These are phyloP conservation scores for Aspergillus sp. DNA, from an alignment of 2,329 filamentous ascomycete species.

Conservation along the genomic window DNA sequence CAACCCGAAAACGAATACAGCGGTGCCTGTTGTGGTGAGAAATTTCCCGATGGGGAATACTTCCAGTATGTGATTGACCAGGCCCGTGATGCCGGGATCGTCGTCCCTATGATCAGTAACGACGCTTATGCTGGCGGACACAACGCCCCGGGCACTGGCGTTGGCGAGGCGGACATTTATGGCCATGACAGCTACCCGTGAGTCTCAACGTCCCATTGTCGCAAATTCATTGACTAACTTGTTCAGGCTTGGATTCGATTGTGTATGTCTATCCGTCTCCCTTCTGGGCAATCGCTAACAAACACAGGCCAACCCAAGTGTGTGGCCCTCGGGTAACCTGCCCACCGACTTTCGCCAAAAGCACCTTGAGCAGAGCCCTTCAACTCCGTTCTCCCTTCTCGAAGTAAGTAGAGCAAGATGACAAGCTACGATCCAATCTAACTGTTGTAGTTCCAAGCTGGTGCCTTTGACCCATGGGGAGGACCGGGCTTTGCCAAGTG, in stretches of 20 bases:
- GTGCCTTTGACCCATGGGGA: constrained; percentile 73
- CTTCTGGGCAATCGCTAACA: constrained; percentile 8
- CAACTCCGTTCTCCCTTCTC: constrained; percentile 63
- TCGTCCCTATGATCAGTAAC: constrained; percentile 74
- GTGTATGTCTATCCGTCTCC: constrained; percentile 24
- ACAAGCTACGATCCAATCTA: constrained; percentile 2
- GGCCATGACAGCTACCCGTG: constrained; percentile 64
- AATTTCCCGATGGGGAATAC: constrained; percentile 67
- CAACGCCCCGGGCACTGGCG: constrained; percentile 63
- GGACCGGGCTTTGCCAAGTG: constrained; percentile 70
- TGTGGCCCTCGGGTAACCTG: constrained; percentile 59
- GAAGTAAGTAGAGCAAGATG: constrained; percentile 43
- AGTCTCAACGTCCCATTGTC: constrained; percentile 9
- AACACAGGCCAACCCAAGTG: constrained; percentile 52
- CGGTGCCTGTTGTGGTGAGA: constrained; percentile 46
- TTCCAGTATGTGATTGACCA: constrained; percentile 71
- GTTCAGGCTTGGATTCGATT: constrained; percentile 40
- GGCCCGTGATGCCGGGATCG: constrained; percentile 65
- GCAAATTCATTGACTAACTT: constrained; percentile 3
- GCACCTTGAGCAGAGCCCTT: constrained; percentile 62
- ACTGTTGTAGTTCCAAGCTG: constrained; percentile 62
- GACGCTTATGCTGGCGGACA: constrained; percentile 63
- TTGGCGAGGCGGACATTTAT: constrained; percentile 62
- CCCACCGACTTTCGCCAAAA: constrained; percentile 56
- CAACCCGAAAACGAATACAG: constrained; percentile 85